Conservation (phyloP, 164 flowering plant species). For the Vitis cinerea region DNA sequence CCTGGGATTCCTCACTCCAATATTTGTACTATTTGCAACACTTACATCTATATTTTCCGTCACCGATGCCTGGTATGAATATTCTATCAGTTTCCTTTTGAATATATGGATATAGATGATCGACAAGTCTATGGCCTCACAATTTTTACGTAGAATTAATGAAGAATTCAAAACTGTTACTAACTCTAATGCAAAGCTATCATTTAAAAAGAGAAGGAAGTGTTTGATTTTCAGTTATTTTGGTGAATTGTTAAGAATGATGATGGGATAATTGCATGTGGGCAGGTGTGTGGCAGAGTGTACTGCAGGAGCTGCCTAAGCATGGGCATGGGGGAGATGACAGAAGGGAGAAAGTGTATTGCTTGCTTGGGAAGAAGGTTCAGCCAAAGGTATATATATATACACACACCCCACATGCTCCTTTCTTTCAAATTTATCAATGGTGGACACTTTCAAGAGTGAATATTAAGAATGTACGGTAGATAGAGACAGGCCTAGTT, state of each 20-base stretch:
- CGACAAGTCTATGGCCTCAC: too few relatives aligned
- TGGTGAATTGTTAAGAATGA: too few relatives aligned
- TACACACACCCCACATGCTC: not conserved
- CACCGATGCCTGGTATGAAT: slow-evolving; percentile 61
- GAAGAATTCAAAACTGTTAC: too few relatives aligned
- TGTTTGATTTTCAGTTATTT: too few relatives aligned
- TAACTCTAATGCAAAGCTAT: too few relatives aligned
- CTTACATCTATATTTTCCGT: slow-evolving; percentile 55
- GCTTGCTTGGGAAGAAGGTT: slow-evolving; percentile 63
- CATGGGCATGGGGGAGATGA: slow-evolving; percentile 80
- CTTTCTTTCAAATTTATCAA: not conserved
- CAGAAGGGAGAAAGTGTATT: slow-evolving; percentile 76
- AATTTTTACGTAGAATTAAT: too few relatives aligned
- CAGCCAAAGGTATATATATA: slow-evolving; percentile 53
- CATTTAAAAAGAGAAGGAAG: too few relatives aligned
- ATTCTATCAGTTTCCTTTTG: too few relatives aligned
- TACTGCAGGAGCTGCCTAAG: slow-evolving; percentile 62
- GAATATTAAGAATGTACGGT: too few relatives aligned
- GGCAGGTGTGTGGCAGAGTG: slow-evolving; percentile 79
- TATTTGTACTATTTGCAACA: slow-evolving; percentile 59
- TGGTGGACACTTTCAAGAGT: not conserved
- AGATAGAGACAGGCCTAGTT: not conserved
- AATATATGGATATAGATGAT: too few relatives aligned
- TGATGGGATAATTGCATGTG: not conserved
- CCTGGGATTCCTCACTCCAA: slow-evolving; percentile 80